Evolutionary conservation across 176 grass and related monocot genomes (phyloP).

Genomic region (Aegilops tauschii): DNA sequence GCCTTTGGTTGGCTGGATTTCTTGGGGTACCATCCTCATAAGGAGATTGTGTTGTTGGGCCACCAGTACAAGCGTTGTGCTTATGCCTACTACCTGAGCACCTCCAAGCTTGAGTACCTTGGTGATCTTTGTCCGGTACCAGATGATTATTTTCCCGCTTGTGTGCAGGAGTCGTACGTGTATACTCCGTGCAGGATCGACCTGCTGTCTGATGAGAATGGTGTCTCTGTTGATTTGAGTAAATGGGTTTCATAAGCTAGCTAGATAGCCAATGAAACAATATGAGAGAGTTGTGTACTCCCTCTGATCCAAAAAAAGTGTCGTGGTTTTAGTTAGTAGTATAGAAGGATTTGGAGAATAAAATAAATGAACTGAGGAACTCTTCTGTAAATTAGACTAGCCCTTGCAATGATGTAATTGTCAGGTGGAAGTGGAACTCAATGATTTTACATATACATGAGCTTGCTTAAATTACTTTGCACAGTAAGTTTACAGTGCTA

Average conservation of each 20-base stretch:
- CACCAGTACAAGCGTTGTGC: background rate
- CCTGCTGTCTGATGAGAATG: background rate
- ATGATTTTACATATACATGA: too few species aligned
- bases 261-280: background rate
- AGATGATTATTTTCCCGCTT: background rate
- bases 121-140: background rate
- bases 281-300: background rate
- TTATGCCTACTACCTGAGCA: background rate
- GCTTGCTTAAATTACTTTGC: too few species aligned
- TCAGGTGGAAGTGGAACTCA: too few species aligned
- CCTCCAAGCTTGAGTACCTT: background rate
- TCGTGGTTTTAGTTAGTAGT: too few species aligned
- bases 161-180: background rate
- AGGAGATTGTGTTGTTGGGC: background rate
- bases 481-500: background rate
- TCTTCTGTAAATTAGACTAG: too few species aligned
- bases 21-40: background rate
- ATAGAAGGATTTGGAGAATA: too few species aligned
- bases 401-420: too few species aligned
- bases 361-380: too few species aligned
- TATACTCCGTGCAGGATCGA: slow-evolving; percentile 1
- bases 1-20: background rate
- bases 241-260: background rate
- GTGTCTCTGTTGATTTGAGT: background rate
- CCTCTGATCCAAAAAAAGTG: too few species aligned